These are phyloP conservation scores for Phialophora macrospora DNA, from an alignment of 2,329 filamentous ascomycete genomes.

Conservation along the genomic window DNA sequence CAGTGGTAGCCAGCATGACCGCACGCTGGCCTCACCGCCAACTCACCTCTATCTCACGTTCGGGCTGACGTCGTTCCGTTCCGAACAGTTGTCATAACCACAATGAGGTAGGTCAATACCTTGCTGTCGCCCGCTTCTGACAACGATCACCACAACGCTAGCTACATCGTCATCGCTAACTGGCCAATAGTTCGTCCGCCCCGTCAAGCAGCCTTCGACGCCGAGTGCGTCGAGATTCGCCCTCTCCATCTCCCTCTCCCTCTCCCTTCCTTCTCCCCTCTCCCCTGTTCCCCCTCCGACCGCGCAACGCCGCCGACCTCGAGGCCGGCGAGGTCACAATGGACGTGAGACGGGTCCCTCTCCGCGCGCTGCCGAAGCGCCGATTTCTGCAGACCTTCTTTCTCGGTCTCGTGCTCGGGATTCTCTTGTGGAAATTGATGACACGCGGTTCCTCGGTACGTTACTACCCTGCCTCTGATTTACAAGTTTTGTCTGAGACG, in stretches of 20 bases:
- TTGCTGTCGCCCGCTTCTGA: conserved; percentile 20
- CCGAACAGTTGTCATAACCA: conserved; percentile 5
- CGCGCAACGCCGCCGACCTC: conserved; percentile 11
- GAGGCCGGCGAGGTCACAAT: conserved; percentile 20
- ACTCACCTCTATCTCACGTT: not conserved
- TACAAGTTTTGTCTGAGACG: not conserved
- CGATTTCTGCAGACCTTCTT: conserved; percentile 13
- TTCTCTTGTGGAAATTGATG: conserved; percentile 16
- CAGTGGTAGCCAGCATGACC: not conserved
- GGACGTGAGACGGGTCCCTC: conserved; percentile 14
- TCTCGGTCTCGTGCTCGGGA: conserved; percentile 8
- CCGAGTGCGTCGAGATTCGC: conserved; percentile 5
- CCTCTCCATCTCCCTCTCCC: conserved; percentile 9
- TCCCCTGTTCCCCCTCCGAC: conserved; percentile 1
- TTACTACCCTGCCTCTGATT: conserved; percentile 7
- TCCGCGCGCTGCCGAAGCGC: conserved; percentile 12
- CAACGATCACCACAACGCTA: conserved; percentile 1
- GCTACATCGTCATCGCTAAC: conserved; percentile 1
- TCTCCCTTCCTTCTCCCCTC: not conserved
- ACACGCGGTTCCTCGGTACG: conserved; percentile 17
- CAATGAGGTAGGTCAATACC: not conserved
- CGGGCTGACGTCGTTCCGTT: conserved; percentile 10
- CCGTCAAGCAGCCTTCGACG: not conserved
- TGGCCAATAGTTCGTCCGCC: conserved; percentile 16
- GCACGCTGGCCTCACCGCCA: not conserved